Evolutionary conservation across 192 early-diverging fungal species (phyloP).

Genomic region (Backusella sp.): DNA sequence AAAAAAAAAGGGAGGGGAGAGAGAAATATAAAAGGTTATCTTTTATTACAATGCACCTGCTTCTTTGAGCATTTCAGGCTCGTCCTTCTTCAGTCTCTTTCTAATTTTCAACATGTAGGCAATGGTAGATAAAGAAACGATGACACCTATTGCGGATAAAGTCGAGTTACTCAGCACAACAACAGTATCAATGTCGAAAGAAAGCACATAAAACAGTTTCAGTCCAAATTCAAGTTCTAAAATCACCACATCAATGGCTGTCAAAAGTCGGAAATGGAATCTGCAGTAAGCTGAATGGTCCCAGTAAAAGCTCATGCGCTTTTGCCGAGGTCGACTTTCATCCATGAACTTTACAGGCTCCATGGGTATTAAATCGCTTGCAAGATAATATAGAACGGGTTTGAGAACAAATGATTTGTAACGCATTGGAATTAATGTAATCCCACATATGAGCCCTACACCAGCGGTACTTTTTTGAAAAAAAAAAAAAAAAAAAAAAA

Average conservation of each 20-base stretch:
- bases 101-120: conserved; percentile 25
- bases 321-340: conserved; percentile 10
- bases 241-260: conserved; percentile 31
- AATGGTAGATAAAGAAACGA: conserved; percentile 21
- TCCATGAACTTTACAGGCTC: conserved; percentile 18
- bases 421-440: conserved; percentile 43
- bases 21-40: neutral
- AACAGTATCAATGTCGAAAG: conserved; percentile 30
- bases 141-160: conserved; percentile 24
- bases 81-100: conserved; percentile 18
- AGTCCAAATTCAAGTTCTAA: conserved; percentile 35
- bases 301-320: conserved; percentile 39
- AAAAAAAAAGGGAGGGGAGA: neutral
- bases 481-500: too few relatives aligned
- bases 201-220: conserved; percentile 33
- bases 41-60: conserved; percentile 16
- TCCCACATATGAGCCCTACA: conserved; percentile 35
- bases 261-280: conserved; percentile 35
- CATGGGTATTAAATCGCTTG: conserved; percentile 35
- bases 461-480: conserved; percentile 25
- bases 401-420: conserved; percentile 33
- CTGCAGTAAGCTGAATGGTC: conserved; percentile 30
- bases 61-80: conserved; percentile 25
- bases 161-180: conserved; percentile 32
- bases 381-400: conserved; percentile 38